Conservation (phyloP, 331 rosid genomes). For the Rosa hybrid region DNA sequence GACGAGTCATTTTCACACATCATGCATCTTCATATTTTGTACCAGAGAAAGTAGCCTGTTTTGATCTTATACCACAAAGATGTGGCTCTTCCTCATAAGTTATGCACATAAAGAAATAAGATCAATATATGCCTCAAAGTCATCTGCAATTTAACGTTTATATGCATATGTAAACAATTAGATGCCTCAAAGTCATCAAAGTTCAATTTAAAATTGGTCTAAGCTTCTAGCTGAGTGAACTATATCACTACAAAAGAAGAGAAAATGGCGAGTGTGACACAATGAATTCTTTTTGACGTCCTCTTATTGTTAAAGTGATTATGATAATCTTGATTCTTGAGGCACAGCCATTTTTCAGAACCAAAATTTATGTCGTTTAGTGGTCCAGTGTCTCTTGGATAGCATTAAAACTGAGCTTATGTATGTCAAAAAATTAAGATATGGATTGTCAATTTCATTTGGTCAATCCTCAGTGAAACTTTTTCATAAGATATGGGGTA, state of each 20-base stretch:
- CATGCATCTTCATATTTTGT: background rate
- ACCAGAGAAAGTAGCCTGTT: background rate
- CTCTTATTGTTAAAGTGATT: slow-evolving; percentile 17
- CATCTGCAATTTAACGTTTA: background rate
- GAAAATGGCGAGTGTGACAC: slow-evolving; percentile 33
- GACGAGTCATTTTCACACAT: slow-evolving; percentile 15
- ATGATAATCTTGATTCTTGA: slow-evolving; percentile 15
- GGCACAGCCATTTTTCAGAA: slow-evolving; percentile 26
- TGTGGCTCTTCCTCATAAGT: background rate
- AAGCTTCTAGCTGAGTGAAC: background rate
- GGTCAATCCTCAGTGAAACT: slow-evolving; percentile 22
- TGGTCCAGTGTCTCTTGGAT: slow-evolving; percentile 24
- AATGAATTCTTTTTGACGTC: slow-evolving; percentile 12
- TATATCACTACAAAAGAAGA: slow-evolving; percentile 22
- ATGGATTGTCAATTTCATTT: slow-evolving; percentile 31
- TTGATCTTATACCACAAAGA: background rate
- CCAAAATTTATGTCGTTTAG: slow-evolving; percentile 16
- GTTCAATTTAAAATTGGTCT: slow-evolving; percentile 1
- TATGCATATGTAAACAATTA: background rate
- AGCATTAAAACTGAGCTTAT: slow-evolving; percentile 32
- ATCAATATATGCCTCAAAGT: background rate
- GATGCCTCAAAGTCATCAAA: slow-evolving; percentile 3
- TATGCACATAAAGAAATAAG: background rate
- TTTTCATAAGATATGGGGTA: slow-evolving; percentile 5
- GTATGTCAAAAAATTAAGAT: slow-evolving; percentile 37